Evolutionary conservation across 805 yeast genomes (phyloP).

Genomic region (Kregervanrija pseudodelftensis): DNA sequence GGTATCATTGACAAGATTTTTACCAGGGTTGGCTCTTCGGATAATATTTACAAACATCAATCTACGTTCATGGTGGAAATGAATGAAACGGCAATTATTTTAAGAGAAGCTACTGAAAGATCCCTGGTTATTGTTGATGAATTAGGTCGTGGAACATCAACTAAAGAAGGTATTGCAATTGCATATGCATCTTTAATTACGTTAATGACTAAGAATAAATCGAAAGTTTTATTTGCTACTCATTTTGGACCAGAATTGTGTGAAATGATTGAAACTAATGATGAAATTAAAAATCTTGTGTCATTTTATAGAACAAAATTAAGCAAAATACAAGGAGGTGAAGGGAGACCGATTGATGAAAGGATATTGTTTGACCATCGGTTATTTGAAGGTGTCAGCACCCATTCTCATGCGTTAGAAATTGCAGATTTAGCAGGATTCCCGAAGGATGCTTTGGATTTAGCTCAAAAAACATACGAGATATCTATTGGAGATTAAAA

Average conservation of each 20-base stretch:
- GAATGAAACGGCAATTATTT: conserved; percentile 71
- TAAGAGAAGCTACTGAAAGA: conserved; percentile 53
- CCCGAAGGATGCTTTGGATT: conserved; percentile 49
- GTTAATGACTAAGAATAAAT: conserved; percentile 45
- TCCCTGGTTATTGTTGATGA: conserved; percentile 82
- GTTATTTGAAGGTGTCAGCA: conserved; percentile 60
- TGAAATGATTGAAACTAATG: conserved; percentile 29
- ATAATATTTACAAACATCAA: conserved; percentile 67
- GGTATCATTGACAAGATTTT: conserved; percentile 75
- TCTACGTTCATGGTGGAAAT: conserved; percentile 94
- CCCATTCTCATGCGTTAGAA: conserved; percentile 66
- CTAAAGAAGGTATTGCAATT: conserved; percentile 75
- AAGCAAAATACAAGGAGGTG: not conserved
- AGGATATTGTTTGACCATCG: conserved; percentile 45
- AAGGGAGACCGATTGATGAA: conserved; percentile 19
- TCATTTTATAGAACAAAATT: conserved; percentile 23
- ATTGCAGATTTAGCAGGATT: conserved; percentile 78
- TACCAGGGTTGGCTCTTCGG: conserved; percentile 80
- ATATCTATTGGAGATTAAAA: conserved; percentile 3
- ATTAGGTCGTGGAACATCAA: conserved; percentile 85
- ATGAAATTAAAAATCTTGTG: conserved; percentile 19
- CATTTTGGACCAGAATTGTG: conserved; percentile 62
- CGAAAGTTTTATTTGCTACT: conserved; percentile 83
- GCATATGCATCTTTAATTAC: conserved; percentile 70
- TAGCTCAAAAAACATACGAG: conserved; percentile 37